These are phyloP conservation scores for Vanderwaltozyma tropicalis DNA, from an alignment of 805 yeast species.

Conservation along the genomic window DNA sequence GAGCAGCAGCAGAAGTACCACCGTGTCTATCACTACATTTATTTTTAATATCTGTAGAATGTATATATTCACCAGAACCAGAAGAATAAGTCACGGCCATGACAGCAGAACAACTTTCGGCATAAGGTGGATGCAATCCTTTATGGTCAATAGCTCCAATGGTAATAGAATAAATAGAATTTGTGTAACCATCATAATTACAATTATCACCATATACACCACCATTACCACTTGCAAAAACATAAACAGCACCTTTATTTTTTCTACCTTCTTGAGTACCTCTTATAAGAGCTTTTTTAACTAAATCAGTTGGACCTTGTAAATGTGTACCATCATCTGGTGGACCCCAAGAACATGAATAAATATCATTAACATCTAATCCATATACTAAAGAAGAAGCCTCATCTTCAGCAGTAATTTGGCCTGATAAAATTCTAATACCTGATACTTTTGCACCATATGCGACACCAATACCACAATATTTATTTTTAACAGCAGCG, in stretches of 20 bases:
- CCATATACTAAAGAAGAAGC: slow-evolving; percentile 80
- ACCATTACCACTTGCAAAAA: slow-evolving; percentile 95
- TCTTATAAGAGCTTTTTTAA: slow-evolving; percentile 70
- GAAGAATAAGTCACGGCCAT: slow-evolving; percentile 89
- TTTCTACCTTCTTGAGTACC: slow-evolving; percentile 77
- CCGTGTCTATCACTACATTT: slow-evolving; percentile 72
- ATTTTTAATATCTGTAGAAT: slow-evolving; percentile 69
- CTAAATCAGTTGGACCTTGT: slow-evolving; percentile 74
- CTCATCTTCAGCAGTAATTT: slow-evolving; percentile 76
- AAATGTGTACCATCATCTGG: slow-evolving; percentile 82
- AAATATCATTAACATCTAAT: slow-evolving; percentile 78
- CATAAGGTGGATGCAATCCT: slow-evolving; percentile 78
- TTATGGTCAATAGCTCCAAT: slow-evolving; percentile 86
- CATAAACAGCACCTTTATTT: slow-evolving; percentile 77
- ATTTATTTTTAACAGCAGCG: slow-evolving; percentile 71
- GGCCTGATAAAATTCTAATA: slow-evolving; percentile 74
- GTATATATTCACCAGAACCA: slow-evolving; percentile 81
- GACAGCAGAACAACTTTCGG: slow-evolving; percentile 92
- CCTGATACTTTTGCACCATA: slow-evolving; percentile 81
- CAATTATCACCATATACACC: slow-evolving; percentile 77
- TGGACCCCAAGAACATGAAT: slow-evolving; percentile 98
- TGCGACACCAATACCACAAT: slow-evolving; percentile 97
- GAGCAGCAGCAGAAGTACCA: slow-evolving; percentile 98
- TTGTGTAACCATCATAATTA: slow-evolving; percentile 95
- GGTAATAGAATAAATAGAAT: slow-evolving; percentile 87